phyloP scores from a whole-genome alignment of 2,329 filamentous ascomycete genomes.

The Clarireedia hainanense region DNA sequence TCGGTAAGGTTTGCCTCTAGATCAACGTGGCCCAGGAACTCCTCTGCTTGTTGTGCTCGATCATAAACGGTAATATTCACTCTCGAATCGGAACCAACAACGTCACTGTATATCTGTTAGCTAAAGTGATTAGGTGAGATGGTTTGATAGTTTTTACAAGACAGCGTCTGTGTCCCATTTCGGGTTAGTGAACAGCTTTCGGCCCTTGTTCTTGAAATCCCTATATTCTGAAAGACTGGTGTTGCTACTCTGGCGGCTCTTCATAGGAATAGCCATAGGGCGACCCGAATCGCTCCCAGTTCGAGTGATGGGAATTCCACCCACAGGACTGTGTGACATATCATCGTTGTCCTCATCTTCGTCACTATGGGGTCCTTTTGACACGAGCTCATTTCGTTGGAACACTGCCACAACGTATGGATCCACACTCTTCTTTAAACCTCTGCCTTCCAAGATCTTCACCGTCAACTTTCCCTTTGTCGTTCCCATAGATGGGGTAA shows the following conservation, averaged over 20 bases:
- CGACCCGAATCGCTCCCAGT: constrained; percentile 75
- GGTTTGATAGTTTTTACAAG: constrained; percentile 59
- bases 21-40: constrained; percentile 85
- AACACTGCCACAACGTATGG: constrained; percentile 97
- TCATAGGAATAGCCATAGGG: constrained; percentile 89
- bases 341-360: constrained; percentile 55
- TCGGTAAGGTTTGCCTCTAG: constrained; percentile 61
- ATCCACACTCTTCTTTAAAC: constrained; percentile 72
- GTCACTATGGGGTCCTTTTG: constrained; percentile 65
- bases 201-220: constrained; percentile 48
- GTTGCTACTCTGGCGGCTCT: constrained; percentile 92
- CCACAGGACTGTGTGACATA: constrained; percentile 44
- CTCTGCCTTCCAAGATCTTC: constrained; percentile 78
- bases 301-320: constrained; percentile 55
- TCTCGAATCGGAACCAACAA: constrained; percentile 82
- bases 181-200: constrained; percentile 65
- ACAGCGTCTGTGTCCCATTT: constrained; percentile 93
- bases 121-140: constrained; percentile 12
- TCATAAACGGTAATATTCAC: constrained; percentile 95
- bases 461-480: constrained; percentile 85
- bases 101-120: constrained; percentile 54
- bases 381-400: constrained; percentile 93
- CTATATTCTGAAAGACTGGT: constrained; percentile 67
- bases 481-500: constrained; percentile 47
- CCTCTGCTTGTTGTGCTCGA: constrained; percentile 67